Evolutionary conservation across 2,329 filamentous ascomycete species (phyloP), one percentile per base, ranked within the genome.

Genomic region (Pseudogymnoascus sp.): DNA sequence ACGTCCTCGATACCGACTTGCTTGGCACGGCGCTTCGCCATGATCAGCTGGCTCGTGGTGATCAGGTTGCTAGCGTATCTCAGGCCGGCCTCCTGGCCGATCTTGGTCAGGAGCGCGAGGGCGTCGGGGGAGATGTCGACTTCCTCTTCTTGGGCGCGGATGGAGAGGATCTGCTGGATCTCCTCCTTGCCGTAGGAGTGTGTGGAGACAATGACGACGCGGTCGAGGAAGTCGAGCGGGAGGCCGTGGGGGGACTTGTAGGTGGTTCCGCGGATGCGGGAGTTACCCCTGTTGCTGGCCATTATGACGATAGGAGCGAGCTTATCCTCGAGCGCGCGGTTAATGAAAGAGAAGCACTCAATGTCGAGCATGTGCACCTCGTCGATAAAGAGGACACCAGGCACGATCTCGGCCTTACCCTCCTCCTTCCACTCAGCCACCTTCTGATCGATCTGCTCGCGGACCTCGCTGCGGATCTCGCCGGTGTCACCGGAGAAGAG

Each of bases 321-420:
- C 71, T 97, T 92, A 64, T 92, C 91, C 77, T 99, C 94, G 48
- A 99, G 82, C 0, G 94, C 94, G 60, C 94, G 90, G 80, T 99
- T 99, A 81, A 99, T 89, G 80, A 96, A 99, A 48, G 92, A 95
- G 80, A 96, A 99, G 80, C 93, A 97, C 77, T 99, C 94, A 67
- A 97, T 97, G 74, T 99, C 94, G 63, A 99, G 89, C 93, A 99
- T 97, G 81, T 99, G 94, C 4, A 99, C 93, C 79, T 99, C 94
- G 71, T 99, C 94, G 71, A 99, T 96, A 80, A 99, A 99, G 6
- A 99, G 80, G 6, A 99, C 94, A 51, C 94, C 94, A 0, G 94
- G 94, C 0, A 99, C 92, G 61, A 99, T 97, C 77, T 96, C 92
- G 2, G 94, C 94, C 77, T 99, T 99, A 78, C 94, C 94, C 77